Evolutionary conservation across 2,329 filamentous ascomycete genomes (phyloP), one percentile per base, ranked within the genome.

Genomic region (Ophiocordyceps sinensis): DNA sequence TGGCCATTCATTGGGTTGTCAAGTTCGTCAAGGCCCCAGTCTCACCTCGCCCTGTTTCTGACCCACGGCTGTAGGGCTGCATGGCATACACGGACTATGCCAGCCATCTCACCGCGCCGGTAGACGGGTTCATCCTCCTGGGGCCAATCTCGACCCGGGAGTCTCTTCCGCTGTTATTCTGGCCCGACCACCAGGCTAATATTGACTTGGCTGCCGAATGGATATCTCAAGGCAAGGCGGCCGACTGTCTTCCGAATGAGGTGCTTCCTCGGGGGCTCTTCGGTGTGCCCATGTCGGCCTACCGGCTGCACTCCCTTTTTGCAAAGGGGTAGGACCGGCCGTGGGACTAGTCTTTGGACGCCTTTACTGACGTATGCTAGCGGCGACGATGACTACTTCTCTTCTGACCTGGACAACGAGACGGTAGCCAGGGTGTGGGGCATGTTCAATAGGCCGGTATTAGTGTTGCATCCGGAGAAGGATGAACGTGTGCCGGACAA

Each of bases 371-470:
- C 28, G 13, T 14, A 9, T 28, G 12, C 3, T n/a, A 75, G 77
- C 5, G 82, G 80, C 10, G 81, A 84, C 44, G 88, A 95, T 56
- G 88, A 94, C 56, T 85, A 83, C 54, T 94, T 94, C 62, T 88
- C 82, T n/a, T 79, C 77, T 3, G 83, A 91, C 54, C 62, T 91
- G n/a, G 58, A 65, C 0, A 62, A 70, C 28, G 66, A 73, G 28
- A 65, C 68, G 15, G 63, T 87, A 7, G 53, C 59, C 21, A 56
- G 56, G 13, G 80, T 79, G n/a, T 94, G 89, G 71, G 72, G 77
- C 4, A 63, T 62, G 39, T 64, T 85, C 42, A 62, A 65, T 36
- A 68, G 73, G 40, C 73, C 76, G 1, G 58, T 85, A 1, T 61
- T 83, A 47, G 74, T 84, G 15, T 54, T 87, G 28, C 75, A 77